Evolutionary conservation across 805 yeast genomes (phyloP).

Genomic region (Cyberlindnera maclurae): DNA sequence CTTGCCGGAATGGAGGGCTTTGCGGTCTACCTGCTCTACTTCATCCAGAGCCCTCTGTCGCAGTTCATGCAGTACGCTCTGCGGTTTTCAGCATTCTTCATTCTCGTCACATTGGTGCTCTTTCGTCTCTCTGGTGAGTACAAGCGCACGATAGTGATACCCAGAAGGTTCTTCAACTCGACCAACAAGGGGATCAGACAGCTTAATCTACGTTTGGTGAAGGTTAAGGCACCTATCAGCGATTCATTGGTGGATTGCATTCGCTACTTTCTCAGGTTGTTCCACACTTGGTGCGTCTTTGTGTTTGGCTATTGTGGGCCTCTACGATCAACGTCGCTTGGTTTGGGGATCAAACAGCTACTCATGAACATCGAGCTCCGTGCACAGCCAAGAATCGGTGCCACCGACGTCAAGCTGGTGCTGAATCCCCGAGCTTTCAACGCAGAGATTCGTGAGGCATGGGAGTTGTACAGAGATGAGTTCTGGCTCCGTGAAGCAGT

Average conservation of each 20-base stretch:
- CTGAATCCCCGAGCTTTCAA: slow-evolving; percentile 76
- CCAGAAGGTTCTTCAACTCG: slow-evolving; percentile 70
- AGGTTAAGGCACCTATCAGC: slow-evolving; percentile 37
- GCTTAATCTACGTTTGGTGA: slow-evolving; percentile 70
- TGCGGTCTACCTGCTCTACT: slow-evolving; percentile 32
- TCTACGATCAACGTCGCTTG: slow-evolving; percentile 3
- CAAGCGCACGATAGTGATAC: slow-evolving; percentile 72
- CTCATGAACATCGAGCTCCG: slow-evolving; percentile 24
- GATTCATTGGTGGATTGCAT: slow-evolving; percentile 30
- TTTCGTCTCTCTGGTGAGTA: slow-evolving; percentile 90
- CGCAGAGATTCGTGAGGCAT: slow-evolving; percentile 80
- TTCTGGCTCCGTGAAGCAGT: slow-evolving; percentile 86
- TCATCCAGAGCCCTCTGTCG: slow-evolving; percentile 32
- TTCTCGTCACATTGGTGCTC: slow-evolving; percentile 59
- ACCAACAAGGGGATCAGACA: slow-evolving; percentile 87
- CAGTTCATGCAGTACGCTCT: slow-evolving; percentile 32
- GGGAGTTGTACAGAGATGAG: slow-evolving; percentile 92
- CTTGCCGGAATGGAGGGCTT: slow-evolving; percentile 34
- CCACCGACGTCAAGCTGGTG: slow-evolving; percentile 72
- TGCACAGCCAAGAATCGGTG: slow-evolving; percentile 61
- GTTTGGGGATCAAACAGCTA: slow-evolving; percentile 7
- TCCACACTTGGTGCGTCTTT: slow-evolving; percentile 14
- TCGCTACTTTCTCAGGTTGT: slow-evolving; percentile 23
- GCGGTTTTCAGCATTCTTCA: slow-evolving; percentile 52
- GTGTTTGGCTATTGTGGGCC: slow-evolving; percentile 9